Evolutionary conservation across 106 monocot genomes (phyloP).

Genomic region (Triglochin maritima): DNA sequence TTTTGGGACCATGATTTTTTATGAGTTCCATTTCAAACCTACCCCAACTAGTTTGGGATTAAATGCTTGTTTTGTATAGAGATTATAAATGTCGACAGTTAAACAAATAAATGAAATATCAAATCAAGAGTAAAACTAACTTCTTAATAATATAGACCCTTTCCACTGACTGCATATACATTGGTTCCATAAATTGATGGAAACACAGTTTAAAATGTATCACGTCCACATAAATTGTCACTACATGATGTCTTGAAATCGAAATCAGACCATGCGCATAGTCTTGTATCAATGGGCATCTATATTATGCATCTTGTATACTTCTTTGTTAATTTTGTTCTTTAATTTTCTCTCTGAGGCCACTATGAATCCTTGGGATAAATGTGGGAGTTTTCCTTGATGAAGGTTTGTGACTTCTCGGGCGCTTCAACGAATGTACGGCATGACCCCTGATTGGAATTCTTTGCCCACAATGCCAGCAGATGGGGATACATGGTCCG

Average conservation of each 20-base stretch:
- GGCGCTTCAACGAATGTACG: constrained; percentile 72
- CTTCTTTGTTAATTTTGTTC: not conserved
- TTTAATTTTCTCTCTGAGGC: not conserved
- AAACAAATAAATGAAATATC: no score
- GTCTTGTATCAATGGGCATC: no score
- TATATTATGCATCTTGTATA: no score
- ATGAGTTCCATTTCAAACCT: not conserved
- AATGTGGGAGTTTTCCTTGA: not conserved
- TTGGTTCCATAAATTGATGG: no score
- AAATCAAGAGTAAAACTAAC: no score
- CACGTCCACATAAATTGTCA: no score
- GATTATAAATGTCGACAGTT: not conserved
- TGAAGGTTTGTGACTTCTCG: constrained; percentile 55
- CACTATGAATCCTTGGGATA: no score
- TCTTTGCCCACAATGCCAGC: constrained; percentile 72
- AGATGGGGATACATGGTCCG: constrained; percentile 73
- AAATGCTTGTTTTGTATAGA: not conserved
- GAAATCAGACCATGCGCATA: no score
- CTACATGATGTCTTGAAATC: no score
- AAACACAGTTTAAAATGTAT: no score
- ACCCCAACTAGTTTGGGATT: not conserved
- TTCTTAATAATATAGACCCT: no score
- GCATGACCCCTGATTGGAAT: constrained; percentile 32
- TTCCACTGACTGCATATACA: no score
- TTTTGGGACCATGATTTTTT: not conserved